These are phyloP conservation scores for Luzula sylvatica DNA, from an alignment of 176 grass and related monocot genomes.

Conservation along the genomic window DNA sequence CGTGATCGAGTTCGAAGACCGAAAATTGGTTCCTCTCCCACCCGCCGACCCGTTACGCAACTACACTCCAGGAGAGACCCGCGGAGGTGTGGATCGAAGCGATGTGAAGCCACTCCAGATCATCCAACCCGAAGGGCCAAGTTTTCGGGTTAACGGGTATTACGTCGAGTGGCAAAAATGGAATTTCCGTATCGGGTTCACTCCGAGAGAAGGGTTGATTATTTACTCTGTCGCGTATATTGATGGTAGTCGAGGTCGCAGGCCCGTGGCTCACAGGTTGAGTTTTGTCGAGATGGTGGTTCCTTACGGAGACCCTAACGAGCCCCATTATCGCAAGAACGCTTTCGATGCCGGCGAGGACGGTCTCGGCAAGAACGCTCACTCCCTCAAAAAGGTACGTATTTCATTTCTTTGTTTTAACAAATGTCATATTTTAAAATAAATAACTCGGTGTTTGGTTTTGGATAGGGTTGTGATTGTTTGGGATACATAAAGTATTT, in stretches of 20 bases:
- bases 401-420: not conserved
- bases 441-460: not conserved
- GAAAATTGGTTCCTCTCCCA: constrained; percentile 81
- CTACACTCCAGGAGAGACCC: constrained; percentile 93
- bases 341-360: constrained; percentile 99
- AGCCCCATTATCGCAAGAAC: constrained; percentile 98
- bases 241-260: constrained; percentile 86
- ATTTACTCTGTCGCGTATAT: constrained; percentile 95
- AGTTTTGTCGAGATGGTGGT: constrained; percentile 99
- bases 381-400: constrained; percentile 92
- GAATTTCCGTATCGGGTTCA: constrained; percentile 99
- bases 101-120: constrained; percentile 88
- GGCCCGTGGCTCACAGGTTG: constrained; percentile 81
- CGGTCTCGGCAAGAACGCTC: constrained; percentile 97
- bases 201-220: constrained; percentile 90
- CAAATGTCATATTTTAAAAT: not conserved
- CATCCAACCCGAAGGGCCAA: constrained; percentile 89
- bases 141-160: constrained; percentile 93
- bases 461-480: constrained; percentile 79
- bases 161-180: constrained; percentile 99
- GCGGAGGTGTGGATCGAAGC: constrained; percentile 93
- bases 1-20: constrained; percentile 93
- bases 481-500: constrained; percentile 98
- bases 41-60: constrained; percentile 92
- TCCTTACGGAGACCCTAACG: constrained; percentile 97